phyloP scores from a whole-genome alignment of 176 grass and related monocot genomes.

The Juncus effusus region DNA sequence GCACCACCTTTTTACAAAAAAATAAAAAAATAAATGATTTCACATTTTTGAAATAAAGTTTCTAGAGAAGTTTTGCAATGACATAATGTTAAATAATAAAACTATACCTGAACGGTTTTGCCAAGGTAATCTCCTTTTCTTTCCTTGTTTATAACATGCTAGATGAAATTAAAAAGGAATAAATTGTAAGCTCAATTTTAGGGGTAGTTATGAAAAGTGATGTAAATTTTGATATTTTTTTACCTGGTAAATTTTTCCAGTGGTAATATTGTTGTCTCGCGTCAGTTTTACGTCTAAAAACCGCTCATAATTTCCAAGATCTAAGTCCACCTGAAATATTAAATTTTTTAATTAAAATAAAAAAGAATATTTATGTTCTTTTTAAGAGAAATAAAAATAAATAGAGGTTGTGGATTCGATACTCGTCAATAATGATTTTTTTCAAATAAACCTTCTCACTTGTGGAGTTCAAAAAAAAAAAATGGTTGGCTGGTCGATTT shows the following conservation, averaged over 20 bases:
- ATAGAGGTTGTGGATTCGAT: too few relatives aligned
- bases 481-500: not conserved
- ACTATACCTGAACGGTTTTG: constrained; percentile 47
- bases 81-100: not conserved
- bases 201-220: constrained; percentile 9
- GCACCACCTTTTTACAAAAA: constrained; percentile 35
- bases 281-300: constrained; percentile 50
- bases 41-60: not conserved
- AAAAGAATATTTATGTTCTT: not conserved
- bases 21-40: constrained; percentile 1
- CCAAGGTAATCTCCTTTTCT: constrained; percentile 52
- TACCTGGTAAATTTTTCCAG: constrained; percentile 55
- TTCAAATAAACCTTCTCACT: too few relatives aligned
- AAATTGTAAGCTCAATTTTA: constrained; percentile 16
- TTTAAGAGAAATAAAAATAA: too few relatives aligned
- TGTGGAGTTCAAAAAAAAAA: not conserved
- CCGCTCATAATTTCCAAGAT: constrained; percentile 54
- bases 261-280: constrained; percentile 46
- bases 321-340: constrained; percentile 39
- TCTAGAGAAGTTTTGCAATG: not conserved
- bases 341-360: constrained; percentile 6
- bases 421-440: too few relatives aligned
- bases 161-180: constrained; percentile 13
- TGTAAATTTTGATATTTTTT: not conserved
- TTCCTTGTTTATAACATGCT: constrained; percentile 48